phyloP scores from a whole-genome alignment of 2,329 filamentous ascomycete species.

The Xylariaceae sp. region DNA sequence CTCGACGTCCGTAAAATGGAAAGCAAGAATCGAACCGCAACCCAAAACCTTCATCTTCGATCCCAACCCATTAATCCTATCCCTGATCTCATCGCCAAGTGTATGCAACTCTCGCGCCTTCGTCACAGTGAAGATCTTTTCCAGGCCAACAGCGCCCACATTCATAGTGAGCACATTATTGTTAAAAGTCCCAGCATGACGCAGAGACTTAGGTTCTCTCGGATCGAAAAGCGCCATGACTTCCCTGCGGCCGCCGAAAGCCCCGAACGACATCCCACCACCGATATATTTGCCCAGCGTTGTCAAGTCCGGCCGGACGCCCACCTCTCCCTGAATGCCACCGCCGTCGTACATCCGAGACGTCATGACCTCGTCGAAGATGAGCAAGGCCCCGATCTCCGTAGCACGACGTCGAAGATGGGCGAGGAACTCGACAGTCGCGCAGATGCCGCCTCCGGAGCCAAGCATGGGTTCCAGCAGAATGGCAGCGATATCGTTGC shows the following conservation, averaged over 20 bases:
- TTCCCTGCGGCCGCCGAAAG: conserved; percentile 57
- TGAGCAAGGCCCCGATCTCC: conserved; percentile 51
- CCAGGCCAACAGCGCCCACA: conserved; percentile 38
- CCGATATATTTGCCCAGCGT: conserved; percentile 65
- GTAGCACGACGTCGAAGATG: conserved; percentile 46
- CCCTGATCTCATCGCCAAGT: conserved; percentile 24
- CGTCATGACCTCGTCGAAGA: conserved; percentile 71
- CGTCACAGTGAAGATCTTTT: conserved; percentile 27
- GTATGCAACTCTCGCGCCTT: conserved; percentile 22
- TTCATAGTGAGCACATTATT: conserved; percentile 56
- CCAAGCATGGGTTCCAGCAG: conserved; percentile 66
- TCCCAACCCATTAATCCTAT: conserved; percentile 16
- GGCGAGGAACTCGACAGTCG: conserved; percentile 46
- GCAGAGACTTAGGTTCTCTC: conserved; percentile 31
- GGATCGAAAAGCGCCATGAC: conserved; percentile 57
- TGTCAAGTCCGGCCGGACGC: conserved; percentile 55
- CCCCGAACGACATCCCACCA: conserved; percentile 63
- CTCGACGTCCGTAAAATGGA: conserved; percentile 28
- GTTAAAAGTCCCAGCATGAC: conserved; percentile 57
- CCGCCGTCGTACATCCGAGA: conserved; percentile 50
- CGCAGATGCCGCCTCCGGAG: conserved; percentile 54
- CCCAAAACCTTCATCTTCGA: conserved; percentile 10
- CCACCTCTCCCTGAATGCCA: conserved; percentile 41
- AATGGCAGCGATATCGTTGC: conserved; percentile 53
- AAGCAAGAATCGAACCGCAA: conserved; percentile 13